Percentiles rank a stretch among this genome's conserved stretches.
phyloP scores from a whole-genome alignment of 306 rosid species.

The Acacia melanoxylon region DNA sequence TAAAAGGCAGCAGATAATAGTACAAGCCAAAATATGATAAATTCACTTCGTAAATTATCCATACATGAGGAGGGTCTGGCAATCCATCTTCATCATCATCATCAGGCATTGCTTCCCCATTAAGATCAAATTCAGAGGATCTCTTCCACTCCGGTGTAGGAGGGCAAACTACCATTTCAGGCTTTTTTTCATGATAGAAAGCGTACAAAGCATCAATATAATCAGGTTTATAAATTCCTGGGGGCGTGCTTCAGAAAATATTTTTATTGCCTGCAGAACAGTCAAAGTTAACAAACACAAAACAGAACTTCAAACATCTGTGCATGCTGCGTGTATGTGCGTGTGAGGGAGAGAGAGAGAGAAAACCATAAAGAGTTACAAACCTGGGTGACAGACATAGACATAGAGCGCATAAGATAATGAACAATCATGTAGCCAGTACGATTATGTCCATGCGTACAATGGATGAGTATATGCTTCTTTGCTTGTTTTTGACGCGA shows the following conservation, averaged over 20 bases:
- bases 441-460: constrained; percentile 87
- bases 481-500: constrained; percentile 66
- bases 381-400: constrained; percentile 63
- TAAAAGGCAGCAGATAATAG: constrained; percentile 12
- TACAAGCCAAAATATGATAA: background rate
- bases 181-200: constrained; percentile 71
- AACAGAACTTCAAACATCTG: background rate
- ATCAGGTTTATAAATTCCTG: constrained; percentile 77
- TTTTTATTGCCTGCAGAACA: constrained; percentile 56
- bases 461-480: constrained; percentile 72
- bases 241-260: constrained; percentile 69
- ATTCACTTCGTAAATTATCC: constrained; percentile 31
- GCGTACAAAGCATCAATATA: constrained; percentile 64
- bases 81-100: constrained; percentile 75
- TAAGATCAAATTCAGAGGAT: constrained; percentile 73
- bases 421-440: constrained; percentile 74
- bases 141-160: constrained; percentile 78
- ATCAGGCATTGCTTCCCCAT: constrained; percentile 75
- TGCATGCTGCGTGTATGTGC: background rate
- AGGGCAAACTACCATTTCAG: constrained; percentile 59
- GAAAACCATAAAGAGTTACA: constrained; percentile 2
- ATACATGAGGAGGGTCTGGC: constrained; percentile 56
- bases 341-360: background rate
- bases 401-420: constrained; percentile 59
- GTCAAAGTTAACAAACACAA: constrained; percentile 11